Evolutionary conservation across 371 early-diverging fungal genomes (phyloP), one percentile per base, ranked within the genome.

Genomic region (Lichtheimia corymbifera): DNA sequence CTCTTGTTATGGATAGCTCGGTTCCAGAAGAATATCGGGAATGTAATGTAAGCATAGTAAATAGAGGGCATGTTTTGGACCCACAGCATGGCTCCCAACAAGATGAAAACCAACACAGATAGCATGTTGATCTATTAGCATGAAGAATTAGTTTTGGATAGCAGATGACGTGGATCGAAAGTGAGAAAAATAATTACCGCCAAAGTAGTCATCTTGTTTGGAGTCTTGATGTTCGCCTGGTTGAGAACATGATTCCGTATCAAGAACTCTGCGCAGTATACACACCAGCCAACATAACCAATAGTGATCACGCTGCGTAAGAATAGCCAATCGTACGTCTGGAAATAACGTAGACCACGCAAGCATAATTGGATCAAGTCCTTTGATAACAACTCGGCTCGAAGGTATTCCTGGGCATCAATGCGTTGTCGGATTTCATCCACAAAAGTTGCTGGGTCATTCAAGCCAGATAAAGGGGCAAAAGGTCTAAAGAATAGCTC

Each of bases 321-420:
- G 69, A 96, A 92, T 4, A 93, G 73, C 98, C 97, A 96, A 70
- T 97, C 98, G 68, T 97, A 91, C 71, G 93, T 95, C 73, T 97
- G 96, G 58, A 92, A 91, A 73, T 97, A 97, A 40, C 94, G 88
- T 50, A 96, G 73, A n/a, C 96, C 97, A 44, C 89, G 84, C 22
- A 96, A 63, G 30, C 87, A 88, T 20, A 88, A 73, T 2, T 77
- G 61, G 14, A 91, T 85, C 40, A 94, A 72, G 24, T 74, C 63
- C 13, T 68, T 61, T 45, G 93, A 91, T 58, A 82, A 74, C 22
- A 55, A 50, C 59, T 89, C 87, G 4, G 94, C 95, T 40, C 80
- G 78, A 15, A 68, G 72, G 67, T 86, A 91, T 13, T 86, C 68
- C 45, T 78, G 74, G 12, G 68, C 53, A 25, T 80, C 73, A 41